These are phyloP conservation scores for Paspalum vaginatum DNA, from an alignment of 176 grass and related monocot species.

Conservation along the genomic window DNA sequence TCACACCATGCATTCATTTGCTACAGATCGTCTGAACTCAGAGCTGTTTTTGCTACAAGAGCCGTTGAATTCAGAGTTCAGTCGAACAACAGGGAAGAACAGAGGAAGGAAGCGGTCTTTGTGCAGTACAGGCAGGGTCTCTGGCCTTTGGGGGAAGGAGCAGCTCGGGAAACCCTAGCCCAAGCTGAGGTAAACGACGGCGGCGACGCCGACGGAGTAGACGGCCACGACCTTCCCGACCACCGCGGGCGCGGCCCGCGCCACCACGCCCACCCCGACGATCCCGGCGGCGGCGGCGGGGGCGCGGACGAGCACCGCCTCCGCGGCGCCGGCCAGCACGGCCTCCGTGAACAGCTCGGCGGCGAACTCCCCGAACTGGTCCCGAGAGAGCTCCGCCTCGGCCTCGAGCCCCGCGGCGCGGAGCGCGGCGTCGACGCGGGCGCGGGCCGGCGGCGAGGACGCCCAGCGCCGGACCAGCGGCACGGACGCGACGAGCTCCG, in stretches of 20 bases:
- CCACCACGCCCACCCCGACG: conserved; percentile 47
- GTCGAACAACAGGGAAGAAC: neutral
- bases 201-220: conserved; percentile 62
- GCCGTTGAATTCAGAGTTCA: neutral
- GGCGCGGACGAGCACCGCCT: conserved; percentile 42
- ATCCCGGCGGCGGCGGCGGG: conserved; percentile 62
- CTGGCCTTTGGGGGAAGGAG: neutral
- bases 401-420: conserved; percentile 32
- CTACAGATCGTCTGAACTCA: neutral
- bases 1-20: neutral
- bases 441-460: conserved; percentile 39
- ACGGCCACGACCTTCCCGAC: conserved; percentile 57
- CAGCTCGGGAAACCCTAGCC: conserved; percentile 37
- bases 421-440: conserved; percentile 53
- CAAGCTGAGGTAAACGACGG: conserved; percentile 72
- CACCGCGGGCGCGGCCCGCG: conserved; percentile 36
- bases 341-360: conserved; percentile 65
- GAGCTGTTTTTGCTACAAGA: neutral
- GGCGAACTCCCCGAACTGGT: conserved; percentile 51
- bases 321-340: conserved; percentile 50
- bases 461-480: conserved; percentile 60
- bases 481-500: conserved; percentile 32
- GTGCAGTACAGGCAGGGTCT: neutral
- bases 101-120: neutral
- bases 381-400: conserved; percentile 21